phyloP scores from a whole-genome alignment of 768 basidiomycete genomes.

The Leccinum disarticulatum region DNA sequence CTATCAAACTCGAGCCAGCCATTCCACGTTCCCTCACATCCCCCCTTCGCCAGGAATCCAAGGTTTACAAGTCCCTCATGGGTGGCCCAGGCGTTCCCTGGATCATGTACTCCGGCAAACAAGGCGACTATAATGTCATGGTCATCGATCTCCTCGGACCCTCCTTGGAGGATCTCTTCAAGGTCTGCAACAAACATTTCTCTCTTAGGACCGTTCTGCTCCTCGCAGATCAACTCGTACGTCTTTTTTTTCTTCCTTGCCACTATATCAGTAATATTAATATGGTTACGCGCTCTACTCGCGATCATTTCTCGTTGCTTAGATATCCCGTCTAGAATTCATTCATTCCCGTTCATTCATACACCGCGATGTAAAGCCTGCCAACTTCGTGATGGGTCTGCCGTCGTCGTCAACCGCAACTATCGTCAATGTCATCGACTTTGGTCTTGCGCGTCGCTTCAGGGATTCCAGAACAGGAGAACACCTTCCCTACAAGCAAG shows the following conservation, averaged over 20 bases:
- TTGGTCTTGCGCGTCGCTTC: conserved; percentile 80
- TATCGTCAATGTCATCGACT: conserved; percentile 91
- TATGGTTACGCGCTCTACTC: conserved; percentile 14
- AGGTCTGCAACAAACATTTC: conserved; percentile 89
- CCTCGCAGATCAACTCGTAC: conserved; percentile 90
- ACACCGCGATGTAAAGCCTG: conserved; percentile 97
- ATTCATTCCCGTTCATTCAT: conserved; percentile 94
- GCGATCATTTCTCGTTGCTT: conserved; percentile 21
- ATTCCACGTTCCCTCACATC: conserved; percentile 44
- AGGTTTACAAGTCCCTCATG: conserved; percentile 89
- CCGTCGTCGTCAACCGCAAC: conserved; percentile 57
- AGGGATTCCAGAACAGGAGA: conserved; percentile 61
- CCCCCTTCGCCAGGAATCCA: conserved; percentile 84
- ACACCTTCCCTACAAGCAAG: conserved; percentile 73
- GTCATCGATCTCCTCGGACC: conserved; percentile 96
- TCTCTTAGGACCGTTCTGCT: conserved; percentile 92
- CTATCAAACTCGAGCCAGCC: conserved; percentile 79
- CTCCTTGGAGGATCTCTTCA: conserved; percentile 82
- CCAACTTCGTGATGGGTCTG: conserved; percentile 94
- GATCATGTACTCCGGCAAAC: conserved; percentile 89
- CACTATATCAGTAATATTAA: conserved; percentile 11
- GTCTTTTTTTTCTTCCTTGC: conserved; percentile 28
- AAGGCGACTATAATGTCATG: conserved; percentile 96
- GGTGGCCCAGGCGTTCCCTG: conserved; percentile 88
- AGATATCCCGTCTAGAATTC: conserved; percentile 96